Base-by-base conservation (phyloP, 345 rosid genomes). In the Murraya paniculata region DNA sequence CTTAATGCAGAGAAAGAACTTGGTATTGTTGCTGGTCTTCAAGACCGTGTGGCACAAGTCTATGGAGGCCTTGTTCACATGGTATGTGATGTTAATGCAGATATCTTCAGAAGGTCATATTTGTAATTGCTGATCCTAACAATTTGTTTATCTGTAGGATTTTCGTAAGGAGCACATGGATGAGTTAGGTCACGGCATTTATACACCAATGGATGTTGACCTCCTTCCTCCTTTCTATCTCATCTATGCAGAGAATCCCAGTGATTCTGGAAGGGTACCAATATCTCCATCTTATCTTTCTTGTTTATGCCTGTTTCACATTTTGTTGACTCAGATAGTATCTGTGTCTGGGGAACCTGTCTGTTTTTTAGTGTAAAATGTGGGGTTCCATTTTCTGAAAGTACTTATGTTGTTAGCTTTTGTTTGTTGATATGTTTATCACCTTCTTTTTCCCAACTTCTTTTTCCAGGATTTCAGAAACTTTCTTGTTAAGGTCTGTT, bases 11-110 rank as follows among this genome's bases (percentile, higher is more conserved):
- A 96, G 88, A 77, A 90, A 80, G 91, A 94, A 77, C 95, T 96
- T 33, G 98, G 99, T 58, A 94, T 94, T 70, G 94, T 96, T 75
- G 99, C 99, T 10, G 99, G 99, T 74, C 97, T 96, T 84, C 99
- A 92, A 82, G 98, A 96, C 87, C 87, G 99, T 39, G 99, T 96
- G 27, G 97, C 98, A 53, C 99, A 94, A 79, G 91, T 94, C 25
- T 96, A 92, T 80, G 98, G 98, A 22, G 99, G 99, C 76, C 97
- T 96, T 69, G 94, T 94, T 77, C 89, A 91, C 87, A 96, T 94
- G 99, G 99, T 96, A 36, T 62, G 78, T 72, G 50, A 45, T 11
- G 28, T 38, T 78, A 36, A 27, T 78, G 30, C 48, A 67, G 33
- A 68, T 21, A 48, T 30, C n/a, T 53, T 60, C 8, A 28, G 18